phyloP scores from a whole-genome alignment of 148 eudicot genomes.

The Rhododendron williamsianum region DNA sequence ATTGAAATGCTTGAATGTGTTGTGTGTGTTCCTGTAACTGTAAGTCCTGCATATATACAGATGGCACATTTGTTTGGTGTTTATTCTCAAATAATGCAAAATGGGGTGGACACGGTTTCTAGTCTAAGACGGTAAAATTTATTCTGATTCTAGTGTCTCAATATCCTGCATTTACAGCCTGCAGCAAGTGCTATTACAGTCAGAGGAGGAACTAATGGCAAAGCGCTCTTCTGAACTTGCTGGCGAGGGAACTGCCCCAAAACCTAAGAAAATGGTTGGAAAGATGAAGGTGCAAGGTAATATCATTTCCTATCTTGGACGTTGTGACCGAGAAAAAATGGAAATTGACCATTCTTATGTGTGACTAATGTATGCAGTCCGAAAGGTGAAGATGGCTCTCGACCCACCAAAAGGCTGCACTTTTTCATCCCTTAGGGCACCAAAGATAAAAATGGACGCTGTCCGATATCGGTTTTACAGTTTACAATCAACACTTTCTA shows the following conservation, averaged over 20 bases:
- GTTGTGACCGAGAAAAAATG: neutral
- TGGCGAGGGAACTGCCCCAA: constrained; percentile 54
- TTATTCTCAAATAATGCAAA: neutral
- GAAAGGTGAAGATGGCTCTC: constrained; percentile 77
- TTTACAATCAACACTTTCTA: constrained; percentile 40
- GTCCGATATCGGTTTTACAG: constrained; percentile 44
- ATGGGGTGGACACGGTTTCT: neutral
- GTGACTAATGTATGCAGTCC: constrained; percentile 44
- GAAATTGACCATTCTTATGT: constrained; percentile 4
- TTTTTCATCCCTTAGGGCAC: constrained; percentile 45
- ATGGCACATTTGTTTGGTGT: neutral
- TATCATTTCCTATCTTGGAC: neutral
- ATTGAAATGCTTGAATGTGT: neutral
- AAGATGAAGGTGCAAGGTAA: constrained; percentile 95
- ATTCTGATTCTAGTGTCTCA: neutral
- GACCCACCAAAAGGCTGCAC: constrained; percentile 91
- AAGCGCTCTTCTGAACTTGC: constrained; percentile 55
- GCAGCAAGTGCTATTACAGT: constrained; percentile 69
- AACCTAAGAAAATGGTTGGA: constrained; percentile 83
- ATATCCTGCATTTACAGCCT: constrained; percentile 32
- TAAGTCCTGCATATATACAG: neutral
- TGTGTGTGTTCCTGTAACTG: neutral
- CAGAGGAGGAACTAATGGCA: constrained; percentile 73
- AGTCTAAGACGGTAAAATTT: neutral
- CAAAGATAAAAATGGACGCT: constrained; percentile 49